Evolutionary conservation across 1,139 yeast species (phyloP).

Genomic region (Geotrichum candidum): DNA sequence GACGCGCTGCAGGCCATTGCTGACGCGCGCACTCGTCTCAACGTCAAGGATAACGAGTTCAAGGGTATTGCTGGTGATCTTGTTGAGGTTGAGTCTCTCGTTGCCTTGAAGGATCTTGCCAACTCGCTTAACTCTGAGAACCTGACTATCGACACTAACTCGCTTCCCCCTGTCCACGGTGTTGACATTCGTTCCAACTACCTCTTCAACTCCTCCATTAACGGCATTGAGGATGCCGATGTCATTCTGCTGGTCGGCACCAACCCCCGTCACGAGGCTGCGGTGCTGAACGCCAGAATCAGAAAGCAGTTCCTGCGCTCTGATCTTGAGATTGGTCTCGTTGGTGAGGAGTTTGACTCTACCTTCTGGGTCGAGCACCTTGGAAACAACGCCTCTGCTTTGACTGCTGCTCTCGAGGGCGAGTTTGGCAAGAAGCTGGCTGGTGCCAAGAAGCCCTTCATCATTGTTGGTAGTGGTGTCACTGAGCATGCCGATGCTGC

Average conservation of each 20-base stretch:
- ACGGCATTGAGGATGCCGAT: constrained; percentile 78
- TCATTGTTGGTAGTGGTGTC: constrained; percentile 78
- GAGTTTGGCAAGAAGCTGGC: constrained; percentile 63
- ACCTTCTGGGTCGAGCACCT: constrained; percentile 62
- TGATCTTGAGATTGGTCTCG: constrained; percentile 54
- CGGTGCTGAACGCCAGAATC: constrained; percentile 78
- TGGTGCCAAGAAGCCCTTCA: constrained; percentile 66
- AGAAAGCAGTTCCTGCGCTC: constrained; percentile 77
- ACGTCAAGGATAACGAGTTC: constrained; percentile 64
- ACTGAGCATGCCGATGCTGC: constrained; percentile 61
- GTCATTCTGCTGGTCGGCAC: constrained; percentile 74
- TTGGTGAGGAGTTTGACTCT: constrained; percentile 74
- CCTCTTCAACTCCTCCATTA: constrained; percentile 71
- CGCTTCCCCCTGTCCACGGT: constrained; percentile 60
- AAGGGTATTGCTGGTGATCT: constrained; percentile 81
- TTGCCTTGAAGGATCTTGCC: constrained; percentile 71
- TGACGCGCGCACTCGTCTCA: constrained; percentile 51
- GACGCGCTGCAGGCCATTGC: constrained; percentile 72
- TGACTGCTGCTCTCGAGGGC: constrained; percentile 58
- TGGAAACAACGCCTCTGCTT: constrained; percentile 56
- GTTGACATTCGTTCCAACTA: constrained; percentile 74
- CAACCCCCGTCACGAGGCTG: constrained; percentile 87
- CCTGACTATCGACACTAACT: constrained; percentile 62
- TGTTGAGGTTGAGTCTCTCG: constrained; percentile 76
- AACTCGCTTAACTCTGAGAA: constrained; percentile 78